Percentiles rank a stretch among this genome's conserved stretches.
These are phyloP conservation scores for Uronychia setigera DNA, from an alignment of 73 alveolate species.

Conservation along the genomic window DNA sequence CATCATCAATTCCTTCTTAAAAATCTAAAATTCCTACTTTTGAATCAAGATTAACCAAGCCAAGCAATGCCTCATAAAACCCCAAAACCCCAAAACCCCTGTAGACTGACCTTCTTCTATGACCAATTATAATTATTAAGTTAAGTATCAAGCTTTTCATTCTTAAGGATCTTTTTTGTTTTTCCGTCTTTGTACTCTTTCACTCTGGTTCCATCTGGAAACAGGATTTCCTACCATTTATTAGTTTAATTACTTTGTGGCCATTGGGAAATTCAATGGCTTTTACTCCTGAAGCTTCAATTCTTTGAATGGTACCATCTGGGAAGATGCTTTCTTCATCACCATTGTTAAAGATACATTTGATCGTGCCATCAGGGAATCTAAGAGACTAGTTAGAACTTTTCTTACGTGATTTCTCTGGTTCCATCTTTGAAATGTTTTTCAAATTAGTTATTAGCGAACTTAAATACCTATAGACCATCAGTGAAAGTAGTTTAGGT, in stretches of 20 bases:
- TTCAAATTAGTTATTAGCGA: conserved; percentile 83
- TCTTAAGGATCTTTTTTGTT: conserved; percentile 57
- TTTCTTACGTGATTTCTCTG: conserved; percentile 65
- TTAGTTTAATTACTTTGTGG: conserved; percentile 64
- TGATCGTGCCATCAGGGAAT: conserved; percentile 90
- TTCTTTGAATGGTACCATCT: conserved; percentile 84
- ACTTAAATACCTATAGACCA: conserved; percentile 82
- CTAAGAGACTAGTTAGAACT: background rate
- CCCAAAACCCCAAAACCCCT: no score
- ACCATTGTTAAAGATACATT: conserved; percentile 79
- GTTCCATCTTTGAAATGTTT: conserved; percentile 88
- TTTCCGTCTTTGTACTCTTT: conserved; percentile 90
- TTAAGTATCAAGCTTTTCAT: conserved; percentile 5
- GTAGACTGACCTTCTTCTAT: no score
- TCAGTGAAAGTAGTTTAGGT: conserved; percentile 80
- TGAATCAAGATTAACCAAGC: no score
- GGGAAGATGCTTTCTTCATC: conserved; percentile 87
- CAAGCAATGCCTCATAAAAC: no score
- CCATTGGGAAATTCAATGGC: conserved; percentile 84
- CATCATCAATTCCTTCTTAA: no score
- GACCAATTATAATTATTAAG: background rate
- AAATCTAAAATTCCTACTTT: no score
- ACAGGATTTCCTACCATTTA: conserved; percentile 72
- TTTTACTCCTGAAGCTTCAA: conserved; percentile 78
- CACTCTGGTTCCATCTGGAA: conserved; percentile 87